These are phyloP conservation scores for Wallemia hederae DNA, from an alignment of 1,284 basidiomycete species.

Conservation along the genomic window DNA sequence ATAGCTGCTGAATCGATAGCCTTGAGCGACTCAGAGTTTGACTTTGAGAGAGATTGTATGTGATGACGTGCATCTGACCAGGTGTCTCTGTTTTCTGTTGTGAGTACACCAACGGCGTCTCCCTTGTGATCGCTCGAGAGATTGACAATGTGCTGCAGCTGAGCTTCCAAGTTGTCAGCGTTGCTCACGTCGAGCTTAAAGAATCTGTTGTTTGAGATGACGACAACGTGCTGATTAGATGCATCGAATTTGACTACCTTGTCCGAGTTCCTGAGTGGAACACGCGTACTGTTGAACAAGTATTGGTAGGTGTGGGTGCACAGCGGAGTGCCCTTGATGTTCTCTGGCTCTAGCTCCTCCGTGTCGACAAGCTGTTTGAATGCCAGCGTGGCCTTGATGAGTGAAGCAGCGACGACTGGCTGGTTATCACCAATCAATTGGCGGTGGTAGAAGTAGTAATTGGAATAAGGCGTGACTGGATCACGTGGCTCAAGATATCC, in stretches of 20 bases:
- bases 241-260: slow-evolving; percentile 56
- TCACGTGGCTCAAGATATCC: slow-evolving; percentile 31
- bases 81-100: slow-evolving; percentile 59
- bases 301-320: slow-evolving; percentile 88
- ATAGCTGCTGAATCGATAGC: slow-evolving; percentile 73
- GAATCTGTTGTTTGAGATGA: slow-evolving; percentile 72
- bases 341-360: slow-evolving; percentile 70
- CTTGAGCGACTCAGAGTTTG: slow-evolving; percentile 36
- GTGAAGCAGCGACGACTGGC: slow-evolving; percentile 26
- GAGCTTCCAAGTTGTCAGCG: slow-evolving; percentile 45
- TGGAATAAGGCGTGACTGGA: slow-evolving; percentile 73
- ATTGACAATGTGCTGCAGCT: slow-evolving; percentile 46
- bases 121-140: slow-evolving; percentile 26
- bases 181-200: slow-evolving; percentile 50
- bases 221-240: slow-evolving; percentile 59
- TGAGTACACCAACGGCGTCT: slow-evolving; percentile 38
- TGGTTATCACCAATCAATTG: slow-evolving; percentile 24
- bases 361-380: slow-evolving; percentile 55
- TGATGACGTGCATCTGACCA: slow-evolving; percentile 45
- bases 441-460: slow-evolving; percentile 72
- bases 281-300: slow-evolving; percentile 74
- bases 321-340: slow-evolving; percentile 47
- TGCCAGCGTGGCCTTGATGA: slow-evolving; percentile 52
- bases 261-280: slow-evolving; percentile 58
- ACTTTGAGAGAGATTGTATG: slow-evolving; percentile 12